Conservation (phyloP, 306 rosid genomes). For the Acacia melanoxylon region DNA sequence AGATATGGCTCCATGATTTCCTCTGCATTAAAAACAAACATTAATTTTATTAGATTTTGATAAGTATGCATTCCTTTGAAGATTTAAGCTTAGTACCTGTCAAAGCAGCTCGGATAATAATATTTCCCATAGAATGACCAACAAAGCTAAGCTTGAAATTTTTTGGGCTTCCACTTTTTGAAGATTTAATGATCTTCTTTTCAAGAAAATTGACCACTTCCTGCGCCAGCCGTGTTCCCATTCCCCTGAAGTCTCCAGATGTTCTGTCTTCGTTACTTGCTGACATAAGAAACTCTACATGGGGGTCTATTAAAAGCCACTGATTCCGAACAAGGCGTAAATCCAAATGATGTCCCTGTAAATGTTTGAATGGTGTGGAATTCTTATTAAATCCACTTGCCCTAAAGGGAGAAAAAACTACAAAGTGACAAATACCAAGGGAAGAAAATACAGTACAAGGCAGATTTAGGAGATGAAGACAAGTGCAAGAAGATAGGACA, state of each 20-base stretch:
- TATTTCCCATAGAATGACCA: conserved; percentile 97
- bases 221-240: conserved; percentile 91
- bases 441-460: conserved; percentile 9
- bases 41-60: conserved; percentile 9
- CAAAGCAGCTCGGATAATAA: conserved; percentile 85
- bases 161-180: conserved; percentile 58
- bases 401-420: not conserved
- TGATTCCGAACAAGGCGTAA: conserved; percentile 91
- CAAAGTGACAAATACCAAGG: not conserved
- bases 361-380: not conserved
- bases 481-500: conserved; percentile 40
- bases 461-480: conserved; percentile 23
- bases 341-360: conserved; percentile 97
- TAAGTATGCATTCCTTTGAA: conserved; percentile 20
- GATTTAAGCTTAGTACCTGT: conserved; percentile 51
- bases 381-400: not conserved
- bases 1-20: conserved; percentile 91
- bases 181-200: conserved; percentile 80
- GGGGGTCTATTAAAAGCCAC: conserved; percentile 95
- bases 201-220: conserved; percentile 80
- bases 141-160: conserved; percentile 89
- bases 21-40: conserved; percentile 54
- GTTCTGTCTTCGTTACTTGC: conserved; percentile 88
- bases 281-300: conserved; percentile 89
- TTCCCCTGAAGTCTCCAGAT: conserved; percentile 90